These are phyloP conservation scores for Tetrapyrgos nigripes DNA, from an alignment of 1,284 basidiomycete genomes.

Conservation along the genomic window DNA sequence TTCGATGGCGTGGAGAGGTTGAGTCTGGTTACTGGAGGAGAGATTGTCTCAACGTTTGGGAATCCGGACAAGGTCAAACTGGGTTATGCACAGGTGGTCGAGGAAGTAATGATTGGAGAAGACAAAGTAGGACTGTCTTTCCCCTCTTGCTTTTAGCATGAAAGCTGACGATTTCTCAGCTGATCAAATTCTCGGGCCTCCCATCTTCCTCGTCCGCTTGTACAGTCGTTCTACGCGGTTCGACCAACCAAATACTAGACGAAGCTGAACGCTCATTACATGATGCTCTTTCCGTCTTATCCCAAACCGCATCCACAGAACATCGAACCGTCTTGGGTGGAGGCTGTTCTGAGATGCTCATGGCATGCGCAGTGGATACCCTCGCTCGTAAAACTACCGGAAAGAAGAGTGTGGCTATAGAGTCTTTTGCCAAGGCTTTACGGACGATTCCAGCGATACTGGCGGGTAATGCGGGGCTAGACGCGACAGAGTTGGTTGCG, in stretches of 20 bases:
- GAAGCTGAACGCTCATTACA: constrained; percentile 98
- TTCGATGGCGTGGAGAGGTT: constrained; percentile 96
- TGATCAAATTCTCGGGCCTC: constrained; percentile 99
- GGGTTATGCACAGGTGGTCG: constrained; percentile 93
- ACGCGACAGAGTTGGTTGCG: constrained; percentile 95
- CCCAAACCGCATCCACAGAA: constrained; percentile 94
- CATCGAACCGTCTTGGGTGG: constrained; percentile 94
- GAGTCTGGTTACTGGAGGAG: constrained; percentile 94
- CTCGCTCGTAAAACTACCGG: constrained; percentile 86
- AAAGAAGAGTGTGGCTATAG: constrained; percentile 96
- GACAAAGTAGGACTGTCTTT: constrained; percentile 76
- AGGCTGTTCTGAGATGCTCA: constrained; percentile 97
- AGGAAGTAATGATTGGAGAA: constrained; percentile 99
- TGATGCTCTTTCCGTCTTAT: constrained; percentile 96
- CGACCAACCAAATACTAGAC: constrained; percentile 98
- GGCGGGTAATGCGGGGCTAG: constrained; percentile 97
- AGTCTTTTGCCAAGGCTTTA: constrained; percentile 89
- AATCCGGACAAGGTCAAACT: constrained; percentile 93
- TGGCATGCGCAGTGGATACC: constrained; percentile 95
- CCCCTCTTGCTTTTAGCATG: not conserved
- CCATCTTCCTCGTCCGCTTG: constrained; percentile 70
- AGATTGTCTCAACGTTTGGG: constrained; percentile 97
- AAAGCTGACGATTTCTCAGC: constrained; percentile 48
- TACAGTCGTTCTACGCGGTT: constrained; percentile 96
- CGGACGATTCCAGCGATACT: constrained; percentile 96